phyloP scores from a whole-genome alignment of 2,329 filamentous ascomycete species.

The Diaporthe humulicola region DNA sequence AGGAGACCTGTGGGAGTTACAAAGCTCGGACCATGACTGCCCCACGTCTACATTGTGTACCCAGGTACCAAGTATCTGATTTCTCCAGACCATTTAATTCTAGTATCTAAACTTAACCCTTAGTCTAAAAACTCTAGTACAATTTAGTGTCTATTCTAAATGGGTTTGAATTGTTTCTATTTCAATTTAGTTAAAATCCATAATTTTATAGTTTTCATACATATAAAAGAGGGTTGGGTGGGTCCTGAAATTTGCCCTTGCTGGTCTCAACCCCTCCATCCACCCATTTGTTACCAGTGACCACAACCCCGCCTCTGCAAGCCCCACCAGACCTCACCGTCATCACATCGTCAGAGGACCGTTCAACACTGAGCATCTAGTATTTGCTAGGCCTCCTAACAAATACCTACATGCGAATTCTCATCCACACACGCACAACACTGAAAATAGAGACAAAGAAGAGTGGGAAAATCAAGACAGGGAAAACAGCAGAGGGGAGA shows the following conservation, averaged over 20 bases:
- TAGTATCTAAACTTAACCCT: no score
- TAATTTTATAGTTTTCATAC: no score
- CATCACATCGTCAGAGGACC: not conserved
- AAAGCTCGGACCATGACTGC: not conserved
- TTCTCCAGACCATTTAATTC: no score
- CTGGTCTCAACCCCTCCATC: not conserved
- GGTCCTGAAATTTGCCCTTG: no score
- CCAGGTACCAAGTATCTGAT: not conserved
- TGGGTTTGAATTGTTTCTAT: no score
- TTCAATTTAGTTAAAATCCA: no score
- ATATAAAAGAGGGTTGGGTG: no score
- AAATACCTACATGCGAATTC: no score
- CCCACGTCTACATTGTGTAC: not conserved
- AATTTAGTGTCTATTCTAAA: no score
- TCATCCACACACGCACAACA: not conserved
- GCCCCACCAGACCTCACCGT: not conserved
- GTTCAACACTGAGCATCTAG: not conserved
- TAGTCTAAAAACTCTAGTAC: no score
- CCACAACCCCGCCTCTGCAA: not conserved
- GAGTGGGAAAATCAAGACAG: not conserved
- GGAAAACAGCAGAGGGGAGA: not conserved
- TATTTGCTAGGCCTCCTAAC: not conserved
- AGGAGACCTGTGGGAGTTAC: not conserved
- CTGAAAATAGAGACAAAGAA: not conserved
- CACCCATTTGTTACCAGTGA: no score